Conservation (phyloP, 352 stramenopile genomes). For the Phytopythium boreale region DNA sequence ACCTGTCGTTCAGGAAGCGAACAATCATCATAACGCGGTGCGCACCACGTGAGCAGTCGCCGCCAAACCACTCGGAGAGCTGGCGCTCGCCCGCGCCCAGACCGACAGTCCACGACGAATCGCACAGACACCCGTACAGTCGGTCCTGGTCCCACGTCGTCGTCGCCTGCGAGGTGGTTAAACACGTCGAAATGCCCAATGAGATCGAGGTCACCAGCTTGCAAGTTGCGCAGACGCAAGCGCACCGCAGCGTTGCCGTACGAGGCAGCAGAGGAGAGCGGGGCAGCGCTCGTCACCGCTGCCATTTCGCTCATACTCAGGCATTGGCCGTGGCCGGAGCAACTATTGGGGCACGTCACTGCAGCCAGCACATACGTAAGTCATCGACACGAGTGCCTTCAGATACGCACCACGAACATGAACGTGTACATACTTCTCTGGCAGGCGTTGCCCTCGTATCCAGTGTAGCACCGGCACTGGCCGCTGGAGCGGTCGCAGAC, state of each 20-base stretch:
- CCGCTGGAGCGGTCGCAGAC: slow-evolving; percentile 50
- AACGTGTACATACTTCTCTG: slow-evolving; percentile 43
- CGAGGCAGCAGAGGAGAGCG: slow-evolving; percentile 47
- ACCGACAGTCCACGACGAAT: slow-evolving; percentile 73
- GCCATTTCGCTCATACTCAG: slow-evolving; percentile 67
- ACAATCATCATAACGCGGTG: background rate
- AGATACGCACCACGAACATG: background rate
- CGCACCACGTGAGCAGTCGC: slow-evolving; percentile 79
- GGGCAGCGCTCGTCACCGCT: slow-evolving; percentile 37
- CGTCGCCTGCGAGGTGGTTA: slow-evolving; percentile 19
- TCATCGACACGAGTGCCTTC: background rate
- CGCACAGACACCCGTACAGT: slow-evolving; percentile 76
- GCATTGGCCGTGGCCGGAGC: slow-evolving; percentile 71
- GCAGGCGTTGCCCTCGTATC: slow-evolving; percentile 71
- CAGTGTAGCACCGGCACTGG: slow-evolving; percentile 59
- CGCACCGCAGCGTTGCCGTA: slow-evolving; percentile 51
- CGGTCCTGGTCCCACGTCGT: slow-evolving; percentile 77
- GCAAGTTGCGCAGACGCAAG: background rate
- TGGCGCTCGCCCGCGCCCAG: slow-evolving; percentile 75
- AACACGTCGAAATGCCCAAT: background rate
- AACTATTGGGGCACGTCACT: slow-evolving; percentile 48
- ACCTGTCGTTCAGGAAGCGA: background rate
- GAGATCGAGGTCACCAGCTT: background rate
- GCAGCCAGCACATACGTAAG: background rate
- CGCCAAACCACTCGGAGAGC: slow-evolving; percentile 85